Conservation (phyloP, 768 basidiomycete species). For the Mycena olivaceomarginata region DNA sequence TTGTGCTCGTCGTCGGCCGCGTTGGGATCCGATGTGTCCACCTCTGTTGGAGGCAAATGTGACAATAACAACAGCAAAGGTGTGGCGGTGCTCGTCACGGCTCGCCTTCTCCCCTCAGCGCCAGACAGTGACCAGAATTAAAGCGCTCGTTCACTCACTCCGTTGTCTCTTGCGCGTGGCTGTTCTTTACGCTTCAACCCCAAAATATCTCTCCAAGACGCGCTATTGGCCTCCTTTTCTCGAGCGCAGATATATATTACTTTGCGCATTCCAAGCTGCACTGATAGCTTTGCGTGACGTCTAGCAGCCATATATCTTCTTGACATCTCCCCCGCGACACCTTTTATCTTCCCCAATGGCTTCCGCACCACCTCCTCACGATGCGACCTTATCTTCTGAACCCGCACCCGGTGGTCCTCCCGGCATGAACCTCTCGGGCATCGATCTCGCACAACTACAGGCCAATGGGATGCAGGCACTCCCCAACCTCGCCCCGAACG, state of each 20-base stretch:
- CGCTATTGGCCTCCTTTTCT: too few species aligned
- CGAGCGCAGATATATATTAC: neutral
- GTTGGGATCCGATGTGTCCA: too few species aligned
- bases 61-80: too few species aligned
- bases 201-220: too few species aligned
- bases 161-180: too few species aligned
- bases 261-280: neutral
- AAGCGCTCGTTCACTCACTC: too few species aligned
- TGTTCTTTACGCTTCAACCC: too few species aligned
- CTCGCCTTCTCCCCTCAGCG: too few species aligned
- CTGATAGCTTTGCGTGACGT: constrained; percentile 12
- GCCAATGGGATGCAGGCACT: constrained; percentile 29
- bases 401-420: constrained; percentile 16
- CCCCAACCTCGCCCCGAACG: constrained; percentile 68
- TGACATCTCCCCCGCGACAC: neutral
- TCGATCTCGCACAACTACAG: constrained; percentile 45
- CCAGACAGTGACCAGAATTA: too few species aligned
- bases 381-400: constrained; percentile 24
- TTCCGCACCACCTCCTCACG: constrained; percentile 27
- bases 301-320: neutral
- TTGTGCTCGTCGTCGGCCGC: too few species aligned
- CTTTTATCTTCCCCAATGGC: constrained; percentile 30
- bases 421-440: constrained; percentile 20
- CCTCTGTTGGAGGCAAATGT: too few species aligned
- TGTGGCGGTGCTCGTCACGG: too few species aligned